Evolutionary conservation across 176 grass and related monocot genomes (phyloP), one percentile per base, ranked within the genome.

Genomic region (Typha latifolia): DNA sequence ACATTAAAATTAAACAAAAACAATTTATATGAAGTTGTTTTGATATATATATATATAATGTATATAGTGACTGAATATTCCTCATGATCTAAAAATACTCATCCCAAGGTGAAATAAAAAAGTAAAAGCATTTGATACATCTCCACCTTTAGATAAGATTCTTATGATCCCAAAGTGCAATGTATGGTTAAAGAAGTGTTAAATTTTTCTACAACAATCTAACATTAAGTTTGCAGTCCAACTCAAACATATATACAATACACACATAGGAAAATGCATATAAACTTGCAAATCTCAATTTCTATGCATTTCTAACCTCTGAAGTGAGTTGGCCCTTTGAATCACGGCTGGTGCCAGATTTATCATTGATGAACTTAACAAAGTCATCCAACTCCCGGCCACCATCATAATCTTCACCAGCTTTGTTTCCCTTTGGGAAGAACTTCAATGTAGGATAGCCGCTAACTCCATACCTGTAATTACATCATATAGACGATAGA

Each of bases 321-420:
- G 81, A 79, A 72, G 81, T 87, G 43, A 99, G 89, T 77, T 90
- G 81, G 63, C 94, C 89, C 72, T 90, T 99, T 15, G 86, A 79
- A 70, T 99, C 83, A 75, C 89, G 81, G 70, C 63, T 87, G 2
- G 86, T 93, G 73, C 89, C 94, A 82, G 78, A 80, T 55, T 85
- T 93, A 79, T 99, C 89, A 79, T 99, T 99, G 51, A 99, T 86
- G 64, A 99, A 99, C 62, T 82, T 93, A 51, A 99, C 79, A 62
- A 99, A 99, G 63, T 85, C 89, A 76, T 99, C 89, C 73, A 92
- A 85, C 5, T 99, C 94, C 47, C 83, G 78, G 0, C 84, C 94
- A 12, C 76, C 89, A 48, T 99, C 89, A 71, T 93, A 99, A 73
- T 93, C 89, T 81, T 93, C 94, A 81, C 94, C 94, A 75, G 75